phyloP scores from a whole-genome alignment of 2,329 filamentous ascomycete species.

The Penicillium rolfsii region DNA sequence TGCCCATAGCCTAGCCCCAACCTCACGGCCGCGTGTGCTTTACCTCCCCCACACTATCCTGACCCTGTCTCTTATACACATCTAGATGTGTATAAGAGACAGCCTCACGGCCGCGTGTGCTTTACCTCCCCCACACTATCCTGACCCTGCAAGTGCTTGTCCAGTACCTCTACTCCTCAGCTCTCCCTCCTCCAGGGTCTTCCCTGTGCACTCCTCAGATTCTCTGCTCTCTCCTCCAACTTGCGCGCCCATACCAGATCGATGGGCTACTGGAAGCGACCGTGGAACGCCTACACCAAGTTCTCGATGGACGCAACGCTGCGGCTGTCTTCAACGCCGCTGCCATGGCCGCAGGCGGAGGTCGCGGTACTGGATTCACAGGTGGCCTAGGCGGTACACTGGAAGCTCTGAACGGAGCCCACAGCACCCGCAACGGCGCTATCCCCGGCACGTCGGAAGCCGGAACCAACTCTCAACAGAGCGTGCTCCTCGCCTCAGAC shows the following conservation, averaged over 20 bases:
- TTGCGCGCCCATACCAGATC: constrained; percentile 89
- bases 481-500: constrained; percentile 38
- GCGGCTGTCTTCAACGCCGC: constrained; percentile 98
- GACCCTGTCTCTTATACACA: no score
- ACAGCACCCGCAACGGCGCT: constrained; percentile 31
- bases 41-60: constrained; percentile 92
- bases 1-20: constrained; percentile 56
- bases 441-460: constrained; percentile 26
- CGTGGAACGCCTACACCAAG: constrained; percentile 83
- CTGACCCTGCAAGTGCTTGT: constrained; percentile 87
- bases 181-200: constrained; percentile 74
- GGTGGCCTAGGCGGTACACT: constrained; percentile 56
- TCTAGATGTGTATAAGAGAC: no score
- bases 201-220: constrained; percentile 91
- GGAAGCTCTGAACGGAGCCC: constrained; percentile 46
- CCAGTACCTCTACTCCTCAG: constrained; percentile 91
- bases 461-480: constrained; percentile 31
- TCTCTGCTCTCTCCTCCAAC: constrained; percentile 89
- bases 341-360: constrained; percentile 95
- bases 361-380: constrained; percentile 74
- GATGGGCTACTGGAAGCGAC: constrained; percentile 91
- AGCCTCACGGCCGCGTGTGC: constrained; percentile 75
- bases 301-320: constrained; percentile 90
- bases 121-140: constrained; percentile 91
- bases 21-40: constrained; percentile 76